These are phyloP conservation scores for Neurospora sp. DNA, from an alignment of 495 filamentous ascomycete species.

Conservation along the genomic window DNA sequence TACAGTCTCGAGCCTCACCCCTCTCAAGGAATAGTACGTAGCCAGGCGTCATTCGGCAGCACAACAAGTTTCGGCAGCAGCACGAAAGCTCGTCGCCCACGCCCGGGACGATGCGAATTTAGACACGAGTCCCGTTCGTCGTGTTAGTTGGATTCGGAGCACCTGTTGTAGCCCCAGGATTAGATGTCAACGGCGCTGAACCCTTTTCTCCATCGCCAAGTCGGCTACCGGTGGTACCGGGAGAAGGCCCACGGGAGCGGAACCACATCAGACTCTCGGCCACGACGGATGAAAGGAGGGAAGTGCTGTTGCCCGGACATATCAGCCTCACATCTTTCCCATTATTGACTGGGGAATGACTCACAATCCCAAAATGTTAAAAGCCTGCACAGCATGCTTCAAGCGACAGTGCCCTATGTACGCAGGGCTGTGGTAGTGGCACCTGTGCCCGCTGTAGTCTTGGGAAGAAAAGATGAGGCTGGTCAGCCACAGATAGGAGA, in stretches of 20 bases:
- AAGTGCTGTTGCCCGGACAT: neutral
- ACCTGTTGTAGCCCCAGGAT: neutral
- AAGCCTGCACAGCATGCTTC: conserved; percentile 20
- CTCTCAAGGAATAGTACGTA: neutral
- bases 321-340: neutral
- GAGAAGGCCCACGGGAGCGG: neutral
- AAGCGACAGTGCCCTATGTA: conserved; percentile 6
- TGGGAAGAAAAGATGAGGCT: conserved; percentile 20
- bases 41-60: neutral
- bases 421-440: conserved; percentile 6
- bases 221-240: neutral
- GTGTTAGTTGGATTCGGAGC: neutral
- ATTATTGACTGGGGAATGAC: neutral
- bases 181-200: neutral
- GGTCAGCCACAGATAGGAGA: conserved; percentile 26
- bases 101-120: neutral
- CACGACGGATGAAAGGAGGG: conserved; percentile 15
- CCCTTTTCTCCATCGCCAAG: neutral
- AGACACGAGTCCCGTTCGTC: neutral
- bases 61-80: neutral
- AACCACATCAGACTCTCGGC: conserved; percentile 19
- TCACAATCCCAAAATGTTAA: conserved; percentile 21
- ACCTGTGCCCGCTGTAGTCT: conserved; percentile 14
- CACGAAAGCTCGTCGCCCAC: neutral
- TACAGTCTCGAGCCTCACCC: neutral